Conservation (phyloP, 768 basidiomycete species). For the Amanita pseudoporphyria region DNA sequence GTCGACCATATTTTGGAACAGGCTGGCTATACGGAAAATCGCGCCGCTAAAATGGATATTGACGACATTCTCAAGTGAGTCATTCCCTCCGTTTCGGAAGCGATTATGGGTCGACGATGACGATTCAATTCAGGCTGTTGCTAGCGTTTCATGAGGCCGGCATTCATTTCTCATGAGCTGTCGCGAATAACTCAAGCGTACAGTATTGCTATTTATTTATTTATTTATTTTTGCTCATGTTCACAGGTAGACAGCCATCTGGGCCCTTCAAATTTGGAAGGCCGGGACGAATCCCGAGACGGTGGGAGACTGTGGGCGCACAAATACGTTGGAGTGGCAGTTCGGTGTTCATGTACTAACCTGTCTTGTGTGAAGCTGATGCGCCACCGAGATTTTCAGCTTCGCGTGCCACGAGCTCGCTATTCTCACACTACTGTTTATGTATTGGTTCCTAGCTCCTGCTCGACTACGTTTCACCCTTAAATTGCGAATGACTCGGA, state of each 20-base stretch:
- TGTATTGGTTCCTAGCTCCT: conserved; percentile 2
- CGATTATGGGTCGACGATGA: neutral
- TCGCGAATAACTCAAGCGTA: neutral
- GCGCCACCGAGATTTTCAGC: too few relatives aligned
- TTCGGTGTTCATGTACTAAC: too few relatives aligned
- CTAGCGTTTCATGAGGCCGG: conserved; percentile 66
- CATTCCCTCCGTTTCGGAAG: conserved; percentile 12
- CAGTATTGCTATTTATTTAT: too few relatives aligned
- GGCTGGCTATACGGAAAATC: conserved; percentile 62
- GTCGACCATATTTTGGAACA: conserved; percentile 68
- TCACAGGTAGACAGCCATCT: neutral
- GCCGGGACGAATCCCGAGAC: neutral
- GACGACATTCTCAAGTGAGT: conserved; percentile 80
- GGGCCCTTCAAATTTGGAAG: neutral
- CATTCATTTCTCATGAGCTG: conserved; percentile 55
- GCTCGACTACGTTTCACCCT: neutral
- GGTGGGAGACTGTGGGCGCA: too few relatives aligned
- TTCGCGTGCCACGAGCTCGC: neutral
- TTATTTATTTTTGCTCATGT: too few relatives aligned
- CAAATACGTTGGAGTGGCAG: too few relatives aligned
- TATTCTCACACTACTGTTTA: neutral
- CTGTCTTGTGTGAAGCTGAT: too few relatives aligned
- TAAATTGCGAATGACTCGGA: neutral
- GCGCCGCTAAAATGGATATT: conserved; percentile 90
- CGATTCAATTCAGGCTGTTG: conserved; percentile 42